Evolutionary conservation across 768 basidiomycete genomes (phyloP), one percentile per base, ranked within the genome.

Genomic region (Xerocomellus chrysenteron): DNA sequence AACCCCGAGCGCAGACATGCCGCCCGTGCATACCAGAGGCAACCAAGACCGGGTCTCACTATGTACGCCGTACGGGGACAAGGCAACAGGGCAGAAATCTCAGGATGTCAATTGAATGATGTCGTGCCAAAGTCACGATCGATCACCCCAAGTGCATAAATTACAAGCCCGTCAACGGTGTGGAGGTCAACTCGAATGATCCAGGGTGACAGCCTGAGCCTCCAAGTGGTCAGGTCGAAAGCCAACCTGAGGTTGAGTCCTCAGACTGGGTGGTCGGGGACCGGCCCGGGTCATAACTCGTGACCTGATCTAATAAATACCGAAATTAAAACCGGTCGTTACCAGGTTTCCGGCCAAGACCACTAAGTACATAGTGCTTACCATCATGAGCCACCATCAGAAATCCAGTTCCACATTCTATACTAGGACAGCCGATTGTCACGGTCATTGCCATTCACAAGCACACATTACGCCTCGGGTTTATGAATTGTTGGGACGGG

Each of bases 381-480:
- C 33, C 50, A 44, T 39, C 14, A 19, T 9, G 21, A 26, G 55
- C 46, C 56, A 57, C 52, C 45, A 51, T 59, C 57, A 59, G 19
- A 47, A 37, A 32, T 40, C 28, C 30, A 24, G 46, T 44, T 46
- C 19, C 36, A 17, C 41, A 14, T 10, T 5, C 16, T 3, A 32
- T 13, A 14, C 5, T 4, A 32, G 28, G 33, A 21, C n/a, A n/a
- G 24, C 36, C 19, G 4, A 11, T 17, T 17, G 14, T 16, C 19
- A 28, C 28, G 37, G 48, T 30, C 30, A 28, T 11, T 26, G 13
- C 47, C 12, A 2, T 21, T 35, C 3, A 6, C 40, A n/a, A 32
- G 49, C 30, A 33, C 37, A 48, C 28, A 13, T 30, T 16, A 6
- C 19, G 3, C n/a, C 11, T 12, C 33, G 16, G 21, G 24, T 48